A percentile compares a stretch with the other conserved stretches of the same genome.
These are phyloP conservation scores for Cystofilobasidium ferigula DNA, from an alignment of 768 basidiomycete species.

Conservation along the genomic window DNA sequence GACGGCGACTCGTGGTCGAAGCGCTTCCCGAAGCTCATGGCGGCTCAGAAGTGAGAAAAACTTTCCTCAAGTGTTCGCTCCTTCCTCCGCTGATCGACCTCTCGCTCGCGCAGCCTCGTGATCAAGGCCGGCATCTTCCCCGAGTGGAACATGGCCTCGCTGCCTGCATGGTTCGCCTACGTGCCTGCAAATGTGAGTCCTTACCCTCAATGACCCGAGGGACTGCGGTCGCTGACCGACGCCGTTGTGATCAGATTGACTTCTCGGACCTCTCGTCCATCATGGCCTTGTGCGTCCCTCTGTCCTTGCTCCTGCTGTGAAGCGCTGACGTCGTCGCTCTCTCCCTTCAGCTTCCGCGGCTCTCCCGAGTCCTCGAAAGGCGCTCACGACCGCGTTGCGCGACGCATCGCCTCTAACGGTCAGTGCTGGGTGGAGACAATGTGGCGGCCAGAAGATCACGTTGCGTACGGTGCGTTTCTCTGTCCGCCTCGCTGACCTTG, in stretches of 20 bases:
- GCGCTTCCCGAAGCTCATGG: constrained; percentile 39
- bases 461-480: neutral
- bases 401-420: constrained; percentile 39
- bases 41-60: constrained; percentile 36
- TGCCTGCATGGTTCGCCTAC: constrained; percentile 40
- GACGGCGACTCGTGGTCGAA: constrained; percentile 41
- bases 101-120: constrained; percentile 32
- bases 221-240: too few species aligned
- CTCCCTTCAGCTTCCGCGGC: constrained; percentile 37
- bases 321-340: neutral
- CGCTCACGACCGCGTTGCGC: constrained; percentile 38
- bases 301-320: neutral
- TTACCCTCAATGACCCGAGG: neutral
- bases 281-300: constrained; percentile 37
- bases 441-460: constrained; percentile 5
- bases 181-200: constrained; percentile 35
- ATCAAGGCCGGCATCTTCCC: constrained; percentile 40
- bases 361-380: constrained; percentile 33
- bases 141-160: constrained; percentile 39
- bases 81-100: constrained; percentile 3
- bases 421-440: constrained; percentile 40
- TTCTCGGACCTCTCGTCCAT: constrained; percentile 40
- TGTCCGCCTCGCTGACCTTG: neutral
- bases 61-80: neutral
- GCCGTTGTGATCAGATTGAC: constrained; percentile 37